Conservation (phyloP, 2,329 filamentous ascomycete species). For the Alternaria conjuncta region DNA sequence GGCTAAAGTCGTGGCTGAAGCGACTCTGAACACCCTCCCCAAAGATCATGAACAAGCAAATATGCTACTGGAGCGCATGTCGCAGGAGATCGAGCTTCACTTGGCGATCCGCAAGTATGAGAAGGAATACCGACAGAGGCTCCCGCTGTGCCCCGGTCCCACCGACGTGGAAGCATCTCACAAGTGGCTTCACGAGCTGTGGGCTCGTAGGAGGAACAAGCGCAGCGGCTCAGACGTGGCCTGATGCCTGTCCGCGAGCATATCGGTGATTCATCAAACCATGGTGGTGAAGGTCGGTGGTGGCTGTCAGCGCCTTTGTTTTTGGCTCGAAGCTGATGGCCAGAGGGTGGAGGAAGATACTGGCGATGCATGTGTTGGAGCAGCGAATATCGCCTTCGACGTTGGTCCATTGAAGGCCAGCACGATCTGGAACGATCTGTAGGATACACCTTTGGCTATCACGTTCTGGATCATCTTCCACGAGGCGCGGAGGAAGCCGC, state of each 20-base stretch:
- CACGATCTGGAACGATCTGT: constrained; percentile 6
- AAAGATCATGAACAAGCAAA: constrained; percentile 14
- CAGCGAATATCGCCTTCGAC: constrained; percentile 2
- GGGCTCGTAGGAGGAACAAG: constrained; percentile 28
- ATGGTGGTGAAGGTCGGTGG: neutral
- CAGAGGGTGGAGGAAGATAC: neutral
- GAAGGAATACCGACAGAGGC: constrained; percentile 24
- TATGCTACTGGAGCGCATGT: constrained; percentile 25
- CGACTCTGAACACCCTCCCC: constrained; percentile 2
- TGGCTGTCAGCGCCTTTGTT: constrained; percentile 2
- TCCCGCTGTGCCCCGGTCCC: constrained; percentile 34
- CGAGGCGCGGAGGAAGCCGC: neutral
- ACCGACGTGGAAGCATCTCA: constrained; percentile 28
- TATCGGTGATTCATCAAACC: neutral
- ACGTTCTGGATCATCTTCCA: neutral
- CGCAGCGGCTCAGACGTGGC: constrained; percentile 22
- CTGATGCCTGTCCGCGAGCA: neutral
- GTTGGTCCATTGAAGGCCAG: neutral
- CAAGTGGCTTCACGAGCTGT: constrained; percentile 29
- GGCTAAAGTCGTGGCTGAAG: constrained; percentile 15
- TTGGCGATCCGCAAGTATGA: constrained; percentile 32
- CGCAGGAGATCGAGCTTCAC: constrained; percentile 27
- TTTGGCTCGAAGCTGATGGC: constrained; percentile 1
- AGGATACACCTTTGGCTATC: neutral
- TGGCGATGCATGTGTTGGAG: neutral